A percentile compares a stretch with the other conserved stretches of the same genome.
phyloP scores from a whole-genome alignment of 176 grass and related monocot species.

The Hyparrhenia diplandra region DNA sequence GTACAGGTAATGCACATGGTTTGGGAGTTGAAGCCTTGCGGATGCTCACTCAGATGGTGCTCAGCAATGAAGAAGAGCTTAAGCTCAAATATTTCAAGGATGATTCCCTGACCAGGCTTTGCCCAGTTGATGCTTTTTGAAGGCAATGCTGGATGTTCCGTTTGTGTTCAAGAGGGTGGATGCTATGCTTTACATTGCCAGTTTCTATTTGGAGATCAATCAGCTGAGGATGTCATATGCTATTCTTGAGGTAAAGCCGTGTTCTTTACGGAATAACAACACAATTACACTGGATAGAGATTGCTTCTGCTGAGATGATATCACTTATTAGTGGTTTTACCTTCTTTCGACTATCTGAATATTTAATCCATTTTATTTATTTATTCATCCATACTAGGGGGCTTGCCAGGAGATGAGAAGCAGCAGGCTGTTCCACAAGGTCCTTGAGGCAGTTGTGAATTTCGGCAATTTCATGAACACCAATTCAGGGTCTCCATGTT shows the following conservation, averaged over 20 bases:
- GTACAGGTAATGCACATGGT: conserved; percentile 55
- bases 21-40: conserved; percentile 61
- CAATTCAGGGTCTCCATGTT: conserved; percentile 53
- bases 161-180: conserved; percentile 84
- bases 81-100: conserved; percentile 76
- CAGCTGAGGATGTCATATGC: conserved; percentile 70
- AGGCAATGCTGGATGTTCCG: conserved; percentile 58
- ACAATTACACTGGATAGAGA: background rate
- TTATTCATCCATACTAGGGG: conserved; percentile 53
- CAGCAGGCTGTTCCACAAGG: conserved; percentile 75
- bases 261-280: background rate
- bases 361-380: background rate
- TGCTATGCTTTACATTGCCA: conserved; percentile 79
- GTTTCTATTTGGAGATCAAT: conserved; percentile 76
- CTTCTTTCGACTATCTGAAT: background rate
- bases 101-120: conserved; percentile 48
- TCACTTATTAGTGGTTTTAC: background rate
- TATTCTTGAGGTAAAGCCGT: conserved; percentile 60
- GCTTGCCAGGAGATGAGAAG: conserved; percentile 82
- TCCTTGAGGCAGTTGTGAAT: conserved; percentile 67
- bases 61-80: conserved; percentile 75
- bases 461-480: conserved; percentile 72
- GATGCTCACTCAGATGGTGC: conserved; percentile 57
- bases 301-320: background rate
- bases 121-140: conserved; percentile 60